Conservation (phyloP, 768 basidiomycete species). For the Leccinellum luteum region DNA sequence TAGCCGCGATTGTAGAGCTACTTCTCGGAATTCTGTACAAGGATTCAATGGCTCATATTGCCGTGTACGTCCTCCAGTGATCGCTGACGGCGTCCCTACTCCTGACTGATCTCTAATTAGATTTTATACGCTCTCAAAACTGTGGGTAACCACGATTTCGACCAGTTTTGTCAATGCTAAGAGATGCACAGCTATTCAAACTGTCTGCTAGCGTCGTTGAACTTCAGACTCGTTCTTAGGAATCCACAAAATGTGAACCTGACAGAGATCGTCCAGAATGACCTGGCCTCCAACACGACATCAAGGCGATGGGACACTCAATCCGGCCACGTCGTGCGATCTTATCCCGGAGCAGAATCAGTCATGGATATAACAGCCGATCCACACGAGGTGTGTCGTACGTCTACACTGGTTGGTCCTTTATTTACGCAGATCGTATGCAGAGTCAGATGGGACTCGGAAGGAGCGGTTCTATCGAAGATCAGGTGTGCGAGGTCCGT, state of each 20-base stretch:
- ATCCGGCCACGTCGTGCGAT: neutral
- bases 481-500: neutral
- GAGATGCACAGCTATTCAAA: slow-evolving; percentile 10
- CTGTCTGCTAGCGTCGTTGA: slow-evolving; percentile 10
- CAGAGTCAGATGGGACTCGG: too few relatives aligned
- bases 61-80: slow-evolving; percentile 2
- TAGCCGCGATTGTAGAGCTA: slow-evolving; percentile 9
- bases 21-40: slow-evolving; percentile 8
- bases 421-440: neutral
- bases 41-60: too few relatives aligned
- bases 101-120: neutral
- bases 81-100: neutral
- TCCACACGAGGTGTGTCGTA: neutral
- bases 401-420: neutral
- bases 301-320: neutral
- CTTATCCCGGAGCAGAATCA: neutral
- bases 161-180: neutral
- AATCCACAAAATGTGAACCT: neutral
- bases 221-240: slow-evolving; percentile 2
- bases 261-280: neutral
- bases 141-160: neutral
- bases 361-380: neutral
- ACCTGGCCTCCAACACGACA: neutral
- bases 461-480: neutral
- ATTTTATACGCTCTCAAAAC: slow-evolving; percentile 3